phyloP scores from a whole-genome alignment of 257 asterid species.

The Cordia subcordata region DNA sequence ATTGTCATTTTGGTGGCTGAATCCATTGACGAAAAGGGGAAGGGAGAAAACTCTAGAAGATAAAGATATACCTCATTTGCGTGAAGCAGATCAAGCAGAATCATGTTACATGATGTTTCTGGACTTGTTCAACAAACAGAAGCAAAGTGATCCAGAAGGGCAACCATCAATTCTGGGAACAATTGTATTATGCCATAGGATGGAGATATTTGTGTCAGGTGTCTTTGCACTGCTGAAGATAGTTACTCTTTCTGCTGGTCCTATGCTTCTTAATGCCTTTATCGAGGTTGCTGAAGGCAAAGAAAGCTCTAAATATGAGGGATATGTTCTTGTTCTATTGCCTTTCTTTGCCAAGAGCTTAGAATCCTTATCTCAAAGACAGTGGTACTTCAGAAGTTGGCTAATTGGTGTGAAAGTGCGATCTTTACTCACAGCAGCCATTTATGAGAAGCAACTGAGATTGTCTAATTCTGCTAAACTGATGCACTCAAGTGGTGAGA shows the following conservation, averaged over 20 bases:
- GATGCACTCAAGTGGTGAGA: slow-evolving; percentile 78
- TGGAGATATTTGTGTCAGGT: slow-evolving; percentile 60
- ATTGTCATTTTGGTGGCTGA: slow-evolving; percentile 86
- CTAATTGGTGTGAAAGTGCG: slow-evolving; percentile 64
- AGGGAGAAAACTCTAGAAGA: slow-evolving; percentile 69
- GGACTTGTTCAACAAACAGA: slow-evolving; percentile 39
- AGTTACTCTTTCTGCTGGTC: slow-evolving; percentile 68
- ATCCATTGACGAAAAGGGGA: slow-evolving; percentile 73
- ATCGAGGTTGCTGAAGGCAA: slow-evolving; percentile 78
- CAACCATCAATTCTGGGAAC: slow-evolving; percentile 54
- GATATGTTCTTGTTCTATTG: slow-evolving; percentile 44
- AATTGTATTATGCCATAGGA: slow-evolving; percentile 56
- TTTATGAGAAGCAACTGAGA: slow-evolving; percentile 68
- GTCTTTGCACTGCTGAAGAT: slow-evolving; percentile 69
- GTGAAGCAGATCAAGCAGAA: slow-evolving; percentile 64
- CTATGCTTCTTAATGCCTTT: slow-evolving; percentile 76
- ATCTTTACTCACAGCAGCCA: slow-evolving; percentile 66
- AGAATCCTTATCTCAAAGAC: slow-evolving; percentile 81
- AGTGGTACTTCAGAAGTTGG: slow-evolving; percentile 83
- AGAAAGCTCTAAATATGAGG: slow-evolving; percentile 51
- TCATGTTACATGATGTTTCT: slow-evolving; percentile 55
- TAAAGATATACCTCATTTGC: slow-evolving; percentile 66
- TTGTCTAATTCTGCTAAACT: slow-evolving; percentile 69
- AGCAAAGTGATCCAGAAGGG: slow-evolving; percentile 28
- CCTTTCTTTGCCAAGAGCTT: slow-evolving; percentile 65